A percentile compares a stretch with the other conserved stretches of the same genome.
These are phyloP conservation scores for Paecilomyces formosus DNA, from an alignment of 2,329 filamentous ascomycete genomes.

Conservation along the genomic window DNA sequence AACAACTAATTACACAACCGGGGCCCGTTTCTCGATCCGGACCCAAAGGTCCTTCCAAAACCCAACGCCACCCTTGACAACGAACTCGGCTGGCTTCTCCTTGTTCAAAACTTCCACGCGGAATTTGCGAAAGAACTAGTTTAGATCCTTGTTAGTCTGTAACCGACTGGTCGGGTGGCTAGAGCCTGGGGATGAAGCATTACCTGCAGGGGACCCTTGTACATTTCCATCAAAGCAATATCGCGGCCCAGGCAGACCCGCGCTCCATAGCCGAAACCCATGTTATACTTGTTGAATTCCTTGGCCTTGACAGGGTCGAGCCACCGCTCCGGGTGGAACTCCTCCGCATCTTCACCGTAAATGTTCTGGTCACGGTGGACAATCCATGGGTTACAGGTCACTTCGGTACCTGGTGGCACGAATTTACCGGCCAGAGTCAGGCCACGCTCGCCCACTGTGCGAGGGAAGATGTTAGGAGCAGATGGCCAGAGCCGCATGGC, in stretches of 20 bases:
- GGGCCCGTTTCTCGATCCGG: conserved; percentile 1
- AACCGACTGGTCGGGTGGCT: background rate
- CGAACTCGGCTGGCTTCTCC: conserved; percentile 20
- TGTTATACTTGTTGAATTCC: conserved; percentile 40
- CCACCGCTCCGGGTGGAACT: conserved; percentile 37
- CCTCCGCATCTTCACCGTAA: conserved; percentile 33
- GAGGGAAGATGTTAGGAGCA: conserved; percentile 45
- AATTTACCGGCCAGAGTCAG: conserved; percentile 32
- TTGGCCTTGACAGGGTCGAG: conserved; percentile 29
- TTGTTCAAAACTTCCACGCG: conserved; percentile 11
- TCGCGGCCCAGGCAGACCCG: conserved; percentile 43
- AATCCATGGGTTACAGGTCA: conserved; percentile 34
- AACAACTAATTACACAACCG: background rate
- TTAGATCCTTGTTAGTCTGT: background rate
- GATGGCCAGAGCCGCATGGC: conserved; percentile 45
- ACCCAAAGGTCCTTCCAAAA: conserved; percentile 19
- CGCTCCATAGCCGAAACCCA: conserved; percentile 46
- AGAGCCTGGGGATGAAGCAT: background rate
- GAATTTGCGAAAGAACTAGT: conserved; percentile 24
- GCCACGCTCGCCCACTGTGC: conserved; percentile 32
- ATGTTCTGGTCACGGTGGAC: conserved; percentile 33
- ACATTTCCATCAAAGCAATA: conserved; percentile 48
- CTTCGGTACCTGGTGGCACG: conserved; percentile 36
- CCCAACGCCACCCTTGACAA: conserved; percentile 26
- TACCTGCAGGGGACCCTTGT: conserved; percentile 35